Conservation (phyloP, 345 rosid species). For the Salix exigua region DNA sequence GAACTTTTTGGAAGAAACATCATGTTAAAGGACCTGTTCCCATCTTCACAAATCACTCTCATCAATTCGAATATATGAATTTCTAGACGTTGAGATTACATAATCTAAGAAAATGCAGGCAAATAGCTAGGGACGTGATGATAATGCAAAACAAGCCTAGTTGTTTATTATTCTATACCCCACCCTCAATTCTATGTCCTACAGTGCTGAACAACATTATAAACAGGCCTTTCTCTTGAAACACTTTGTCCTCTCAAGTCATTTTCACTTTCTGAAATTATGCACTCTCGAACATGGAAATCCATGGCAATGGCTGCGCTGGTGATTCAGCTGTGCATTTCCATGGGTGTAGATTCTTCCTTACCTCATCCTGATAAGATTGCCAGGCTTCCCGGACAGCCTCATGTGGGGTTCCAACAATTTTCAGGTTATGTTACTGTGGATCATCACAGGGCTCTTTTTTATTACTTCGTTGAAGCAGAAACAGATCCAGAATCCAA, state of each 20-base stretch:
- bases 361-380: constrained; percentile 44
- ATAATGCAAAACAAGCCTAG: constrained; percentile 18
- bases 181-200: constrained; percentile 22
- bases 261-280: neutral
- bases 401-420: constrained; percentile 66
- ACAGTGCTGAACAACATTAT: constrained; percentile 10
- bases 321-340: constrained; percentile 25
- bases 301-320: constrained; percentile 36
- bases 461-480: constrained; percentile 95
- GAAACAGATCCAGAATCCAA: constrained; percentile 67
- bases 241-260: neutral
- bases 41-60: neutral
- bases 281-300: constrained; percentile 12
- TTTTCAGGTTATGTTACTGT: constrained; percentile 84
- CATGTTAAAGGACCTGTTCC: neutral
- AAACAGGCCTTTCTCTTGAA: constrained; percentile 4
- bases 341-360: constrained; percentile 24
- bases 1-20: neutral
- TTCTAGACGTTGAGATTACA: neutral
- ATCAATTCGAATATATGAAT: neutral
- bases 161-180: constrained; percentile 15
- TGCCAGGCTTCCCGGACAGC: constrained; percentile 75
- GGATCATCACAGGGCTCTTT: constrained; percentile 70
- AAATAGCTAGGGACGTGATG: constrained; percentile 21
- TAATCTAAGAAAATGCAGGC: neutral